Evolutionary conservation across 2,329 filamentous ascomycete species (phyloP), one percentile per base, ranked within the genome.

Genomic region (Drechslerella coelobrocha): DNA sequence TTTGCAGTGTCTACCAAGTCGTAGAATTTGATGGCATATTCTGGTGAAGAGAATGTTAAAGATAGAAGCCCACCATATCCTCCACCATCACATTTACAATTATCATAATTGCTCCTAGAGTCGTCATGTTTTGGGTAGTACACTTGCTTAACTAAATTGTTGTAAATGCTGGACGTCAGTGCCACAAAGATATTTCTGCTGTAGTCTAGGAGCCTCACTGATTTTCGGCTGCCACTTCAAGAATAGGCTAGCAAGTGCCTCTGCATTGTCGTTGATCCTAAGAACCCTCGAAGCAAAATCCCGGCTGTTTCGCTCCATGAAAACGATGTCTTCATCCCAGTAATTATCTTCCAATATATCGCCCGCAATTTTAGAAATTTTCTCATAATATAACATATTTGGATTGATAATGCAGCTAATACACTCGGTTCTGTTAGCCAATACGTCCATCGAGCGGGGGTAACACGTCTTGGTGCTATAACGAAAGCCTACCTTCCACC

Each of bases 281-380:
- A 89, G 88, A 69, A 96, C 91, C 62, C 94, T 86, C 14, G 85
- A 84, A 19, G 88, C 84, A 78, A 97, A 97, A 80, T 97, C 92
- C 14, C 94, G 88, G 78, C 92, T 97, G 79, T 99, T 99, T 73
- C 93, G 86, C 80, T 99, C 94, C 81, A 99, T 88, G 80, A 97
- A 96, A 39, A 99, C 87, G 52, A 89, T 87, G 79, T 99, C 94
- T 81, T 97, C 93, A 17, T 89, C 86, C 91, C 94, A 99, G 78
- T 94, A 92, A 60, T 90, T 92, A 78, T 97, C 91, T 79, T 96
- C 90, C 78, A 89, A 94, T 45, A 89, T 85, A 7, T 79, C 78
- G 2, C 80, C 79, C 78, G 90, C 85, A n/a, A 83, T 82, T 3
- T 81, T 77, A 77, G 91, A 93, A n/a, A 99, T 79, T 0, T 80